Evolutionary conservation across 2,329 filamentous ascomycete species (phyloP), one percentile per base, ranked within the genome.

Genomic region (Xylaria hypoxylon): DNA sequence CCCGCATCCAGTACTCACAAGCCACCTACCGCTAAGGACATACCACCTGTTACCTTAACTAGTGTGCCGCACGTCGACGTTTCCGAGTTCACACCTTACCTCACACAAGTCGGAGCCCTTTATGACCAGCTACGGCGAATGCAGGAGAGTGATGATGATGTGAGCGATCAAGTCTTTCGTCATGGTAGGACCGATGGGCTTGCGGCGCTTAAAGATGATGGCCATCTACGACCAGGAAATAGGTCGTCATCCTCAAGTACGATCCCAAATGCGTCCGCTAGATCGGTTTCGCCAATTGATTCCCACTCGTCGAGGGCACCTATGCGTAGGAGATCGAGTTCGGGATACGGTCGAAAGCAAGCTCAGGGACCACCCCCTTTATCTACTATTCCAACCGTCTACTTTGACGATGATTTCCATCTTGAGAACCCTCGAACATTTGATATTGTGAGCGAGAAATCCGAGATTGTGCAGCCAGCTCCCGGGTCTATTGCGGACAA

Each of bases 371-470:
- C 92, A 1, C 93, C 96, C 1, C 96, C 94, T 0, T 78, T 99
- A 31, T 96, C 94, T 4, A 98, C 94, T 0, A 97, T 99, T 48
- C 96, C 96, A 0, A 87, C 83, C 55, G 92, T 99, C 11, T 99
- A 98, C 77, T 97, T 97, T 73, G 96, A 98, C 60, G 92, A 97
- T 38, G 90, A 94, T 73, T 99, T 99, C 72, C 95, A 93, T 74
- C 86, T 99, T 7, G 96, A 99, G 76, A 98, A 99, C 69, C 96
- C 96, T 0, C 89, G 96, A 57, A 98, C 92, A 0, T 99, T 99
- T 77, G 96, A 99, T 77, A 89, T 98, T 28, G 94, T 99, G 15
- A 98, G 94, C 76, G 96, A 99, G 79, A 88, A 94, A 66, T 97
- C 96, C 11, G 95, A 98, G 78, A 93, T 99, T n/a, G 91, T 98